A percentile compares a stretch with the other conserved stretches of the same genome.
Evolutionary conservation across 768 basidiomycete genomes (phyloP).

Genomic region (Chalciporus piperatus): DNA sequence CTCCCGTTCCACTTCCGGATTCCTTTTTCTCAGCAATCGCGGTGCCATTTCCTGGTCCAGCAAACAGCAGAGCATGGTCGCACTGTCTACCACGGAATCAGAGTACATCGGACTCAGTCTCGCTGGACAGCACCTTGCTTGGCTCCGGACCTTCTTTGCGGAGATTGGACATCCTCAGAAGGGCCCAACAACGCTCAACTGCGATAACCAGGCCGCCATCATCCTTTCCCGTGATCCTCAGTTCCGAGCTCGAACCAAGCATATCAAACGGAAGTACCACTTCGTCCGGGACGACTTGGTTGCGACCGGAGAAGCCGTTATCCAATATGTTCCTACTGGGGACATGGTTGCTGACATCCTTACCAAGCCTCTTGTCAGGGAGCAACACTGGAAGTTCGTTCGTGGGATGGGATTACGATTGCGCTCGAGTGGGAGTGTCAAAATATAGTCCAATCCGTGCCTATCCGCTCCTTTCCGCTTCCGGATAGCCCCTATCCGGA

Average conservation of each 20-base stretch:
- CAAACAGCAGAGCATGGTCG: not conserved
- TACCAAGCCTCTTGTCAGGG: too few species aligned
- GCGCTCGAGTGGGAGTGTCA: too few species aligned
- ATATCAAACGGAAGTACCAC: not conserved
- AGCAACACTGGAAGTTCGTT: too few species aligned
- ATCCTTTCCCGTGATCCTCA: not conserved
- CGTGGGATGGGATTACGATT: too few species aligned
- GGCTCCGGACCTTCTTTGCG: not conserved
- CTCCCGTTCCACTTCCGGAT: not conserved
- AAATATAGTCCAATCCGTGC: too few species aligned
- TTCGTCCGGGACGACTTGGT: not conserved
- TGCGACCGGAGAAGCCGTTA: too few species aligned
- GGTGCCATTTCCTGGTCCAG: not conserved
- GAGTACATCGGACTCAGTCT: not conserved
- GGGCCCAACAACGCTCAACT: not conserved
- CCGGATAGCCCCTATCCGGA: too few species aligned
- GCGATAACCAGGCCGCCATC: not conserved
- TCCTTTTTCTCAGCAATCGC: not conserved
- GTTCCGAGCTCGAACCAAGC: not conserved
- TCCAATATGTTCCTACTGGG: too few species aligned
- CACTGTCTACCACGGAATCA: not conserved
- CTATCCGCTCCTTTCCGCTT: too few species aligned
- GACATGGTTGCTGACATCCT: too few species aligned
- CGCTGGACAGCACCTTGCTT: not conserved
- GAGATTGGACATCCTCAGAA: not conserved